phyloP scores from a whole-genome alignment of 768 basidiomycete genomes.

The Boletus speciosus region DNA sequence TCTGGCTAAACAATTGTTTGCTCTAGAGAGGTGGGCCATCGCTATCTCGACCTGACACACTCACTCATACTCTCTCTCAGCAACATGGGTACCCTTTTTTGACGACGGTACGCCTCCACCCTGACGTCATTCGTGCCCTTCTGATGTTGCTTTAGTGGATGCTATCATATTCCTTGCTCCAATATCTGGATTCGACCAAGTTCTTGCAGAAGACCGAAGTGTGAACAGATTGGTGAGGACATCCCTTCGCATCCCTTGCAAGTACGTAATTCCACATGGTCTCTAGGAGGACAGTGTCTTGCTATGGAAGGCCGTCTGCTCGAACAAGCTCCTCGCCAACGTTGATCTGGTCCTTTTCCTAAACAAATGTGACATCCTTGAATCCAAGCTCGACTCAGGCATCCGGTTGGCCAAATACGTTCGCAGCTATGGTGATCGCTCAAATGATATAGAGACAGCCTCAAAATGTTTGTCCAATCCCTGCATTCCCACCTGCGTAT shows the following conservation, averaged over 20 bases:
- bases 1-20: conserved; percentile 2
- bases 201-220: conserved; percentile 47
- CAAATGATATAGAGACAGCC: conserved; percentile 67
- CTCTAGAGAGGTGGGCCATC: conserved; percentile 34
- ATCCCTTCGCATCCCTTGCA: neutral
- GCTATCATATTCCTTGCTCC: conserved; percentile 61
- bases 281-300: conserved; percentile 70
- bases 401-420: conserved; percentile 65
- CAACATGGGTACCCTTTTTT: conserved; percentile 55
- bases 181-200: conserved; percentile 56
- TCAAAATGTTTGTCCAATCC: conserved; percentile 51
- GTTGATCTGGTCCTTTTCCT: conserved; percentile 78
- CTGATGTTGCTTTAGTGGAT: conserved; percentile 24
- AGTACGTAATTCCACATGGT: neutral
- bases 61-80: conserved; percentile 25
- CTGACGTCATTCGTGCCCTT: neutral
- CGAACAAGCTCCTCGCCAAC: conserved; percentile 64
- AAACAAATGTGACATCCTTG: conserved; percentile 78
- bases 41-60: neutral
- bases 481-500: neutral
- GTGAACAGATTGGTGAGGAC: conserved; percentile 47
- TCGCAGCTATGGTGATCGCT: conserved; percentile 63
- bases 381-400: conserved; percentile 60
- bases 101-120: conserved; percentile 39
- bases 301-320: conserved; percentile 70